Base-by-base conservation (phyloP, 2,329 filamentous ascomycete species). In the Cytospora paraplurivora region DNA sequence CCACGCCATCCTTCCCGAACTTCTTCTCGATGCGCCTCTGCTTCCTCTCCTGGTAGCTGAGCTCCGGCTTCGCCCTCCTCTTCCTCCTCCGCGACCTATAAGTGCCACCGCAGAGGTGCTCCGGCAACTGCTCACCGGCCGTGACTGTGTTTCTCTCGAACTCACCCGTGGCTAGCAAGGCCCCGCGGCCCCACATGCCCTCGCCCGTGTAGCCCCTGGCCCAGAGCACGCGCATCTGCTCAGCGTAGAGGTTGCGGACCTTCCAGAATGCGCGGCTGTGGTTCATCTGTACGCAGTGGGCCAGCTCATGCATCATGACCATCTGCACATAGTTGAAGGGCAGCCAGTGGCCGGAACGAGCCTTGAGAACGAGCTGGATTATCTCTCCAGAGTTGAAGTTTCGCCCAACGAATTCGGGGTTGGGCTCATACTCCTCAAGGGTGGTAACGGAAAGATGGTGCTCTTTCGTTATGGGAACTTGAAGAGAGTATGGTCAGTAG, bases 221-320 rank as follows among this genome's bases (percentile, higher is more conserved):
- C 90, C 91, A 95, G 1, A 96, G 77, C 1, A 69, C 80, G 67
- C 87, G 85, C 84, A 96, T 87, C 62, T 92, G 84, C 10, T 81
- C 81, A 1, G 90, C 88, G 71, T 90, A 95, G 50, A 80, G 77
- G 74, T 95, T 90, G 54, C 92, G 81, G 19, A 93, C 88, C 11
- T 84, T 83, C 92, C 92, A 96, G 71, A 96, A 96, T 2, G 85
- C 86, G 62, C 85, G 83, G 1, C 87, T 89, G 73, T 96, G 92
- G 74, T 96, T 96, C 93, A 96, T 96, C 73, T 96, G 89, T 74
- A 91, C 90, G 81, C 90, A 93, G 74, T 96, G 92, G 3, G 92
- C 92, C 35, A 96, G 79, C 79, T 95, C 91, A 73, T 96, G 92
- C 86, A 96, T 93, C 92, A 96, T 96, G 68, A 96, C 91, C 90